Base-by-base conservation (phyloP, 345 rosid species). In the Balakata baccata region DNA sequence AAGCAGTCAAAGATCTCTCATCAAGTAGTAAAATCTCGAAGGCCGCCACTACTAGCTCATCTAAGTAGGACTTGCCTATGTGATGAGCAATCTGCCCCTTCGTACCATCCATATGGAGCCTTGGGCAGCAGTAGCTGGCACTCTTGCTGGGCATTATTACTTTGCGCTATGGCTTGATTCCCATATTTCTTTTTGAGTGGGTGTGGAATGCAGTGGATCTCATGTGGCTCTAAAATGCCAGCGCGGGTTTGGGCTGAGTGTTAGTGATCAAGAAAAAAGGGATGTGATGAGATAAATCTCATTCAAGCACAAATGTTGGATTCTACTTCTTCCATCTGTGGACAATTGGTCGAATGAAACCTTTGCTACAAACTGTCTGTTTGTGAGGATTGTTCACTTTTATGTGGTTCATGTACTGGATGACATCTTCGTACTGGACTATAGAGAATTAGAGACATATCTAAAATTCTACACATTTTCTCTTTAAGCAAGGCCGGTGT, bases 1-100 rank as follows among this genome's bases (percentile, higher is more conserved):
- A 82, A 68, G 65, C 78, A 20, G 69, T 61, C 67, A 78, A 83
- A 78, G 85, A 79, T 78, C 37, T 79, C 62, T 63, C 75, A 14
- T 83, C 82, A 63, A 59, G 69, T 57, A 43, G 73, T 34, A 85
- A 80, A 76, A 43, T 80, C 11, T 60, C 82, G 49, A 77, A 62
- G 62, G 74, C 79, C 64, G 71, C 71, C 53, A 23, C 81, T 43
- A 66, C 70, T 68, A 54, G 80, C 70, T 71, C 84, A 47, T 64
- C 82, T 13, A 72, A 60, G 81, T 83, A 80, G 74, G 59, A 47
- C 8, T 37, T 39, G 69, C 54, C 3, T 39, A 34, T 4, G 5
- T 51, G 11, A 57, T 8, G 6, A 22, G 18, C 38, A 73, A 14
- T 51, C 17, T 34, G 23, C 39, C 34, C 37, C 34, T 20, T 46